These are phyloP conservation scores for Fusarium subtropicale DNA, from an alignment of 2,329 filamentous ascomycete species.

Conservation along the genomic window DNA sequence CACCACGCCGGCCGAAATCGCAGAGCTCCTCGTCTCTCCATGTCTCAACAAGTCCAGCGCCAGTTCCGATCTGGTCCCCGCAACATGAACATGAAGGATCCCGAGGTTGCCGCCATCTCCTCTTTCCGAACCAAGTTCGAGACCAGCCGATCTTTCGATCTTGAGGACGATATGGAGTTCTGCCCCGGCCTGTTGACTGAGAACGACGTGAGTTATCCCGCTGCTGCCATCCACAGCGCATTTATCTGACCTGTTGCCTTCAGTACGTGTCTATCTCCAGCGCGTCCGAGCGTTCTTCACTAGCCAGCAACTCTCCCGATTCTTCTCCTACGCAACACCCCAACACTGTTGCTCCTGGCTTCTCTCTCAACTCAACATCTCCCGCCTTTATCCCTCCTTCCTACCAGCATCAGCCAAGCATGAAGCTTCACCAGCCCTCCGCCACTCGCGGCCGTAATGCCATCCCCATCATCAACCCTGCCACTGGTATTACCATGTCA, in stretches of 20 bases:
- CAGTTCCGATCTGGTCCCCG: slow-evolving; percentile 83
- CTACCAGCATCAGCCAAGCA: slow-evolving; percentile 73
- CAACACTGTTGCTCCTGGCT: slow-evolving; percentile 79
- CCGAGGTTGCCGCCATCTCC: slow-evolving; percentile 79
- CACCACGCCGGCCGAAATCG: slow-evolving; percentile 88
- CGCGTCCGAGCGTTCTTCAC: slow-evolving; percentile 91
- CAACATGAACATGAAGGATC: slow-evolving; percentile 82
- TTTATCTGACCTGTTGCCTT: slow-evolving; percentile 53
- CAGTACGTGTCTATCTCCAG: slow-evolving; percentile 94
- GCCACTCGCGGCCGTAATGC: slow-evolving; percentile 92
- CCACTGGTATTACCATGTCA: slow-evolving; percentile 86
- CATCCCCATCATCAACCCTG: slow-evolving; percentile 97
- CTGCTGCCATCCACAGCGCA: slow-evolving; percentile 25
- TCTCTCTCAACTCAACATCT: slow-evolving; percentile 77
- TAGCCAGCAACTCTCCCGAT: slow-evolving; percentile 94
- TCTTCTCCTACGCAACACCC: slow-evolving; percentile 91
- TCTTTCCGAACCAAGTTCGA: slow-evolving; percentile 91
- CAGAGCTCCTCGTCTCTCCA: slow-evolving; percentile 82
- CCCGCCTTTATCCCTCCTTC: slow-evolving; percentile 73
- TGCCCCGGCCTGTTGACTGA: slow-evolving; percentile 93
- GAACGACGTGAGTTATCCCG: slow-evolving; percentile 78
- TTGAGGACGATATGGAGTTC: slow-evolving; percentile 96
- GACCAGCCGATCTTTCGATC: slow-evolving; percentile 90
- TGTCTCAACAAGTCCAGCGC: slow-evolving; percentile 84
- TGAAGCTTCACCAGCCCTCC: slow-evolving; percentile 92